phyloP scores from a whole-genome alignment of 1,139 yeast species.

The Taphrina deformans region DNA sequence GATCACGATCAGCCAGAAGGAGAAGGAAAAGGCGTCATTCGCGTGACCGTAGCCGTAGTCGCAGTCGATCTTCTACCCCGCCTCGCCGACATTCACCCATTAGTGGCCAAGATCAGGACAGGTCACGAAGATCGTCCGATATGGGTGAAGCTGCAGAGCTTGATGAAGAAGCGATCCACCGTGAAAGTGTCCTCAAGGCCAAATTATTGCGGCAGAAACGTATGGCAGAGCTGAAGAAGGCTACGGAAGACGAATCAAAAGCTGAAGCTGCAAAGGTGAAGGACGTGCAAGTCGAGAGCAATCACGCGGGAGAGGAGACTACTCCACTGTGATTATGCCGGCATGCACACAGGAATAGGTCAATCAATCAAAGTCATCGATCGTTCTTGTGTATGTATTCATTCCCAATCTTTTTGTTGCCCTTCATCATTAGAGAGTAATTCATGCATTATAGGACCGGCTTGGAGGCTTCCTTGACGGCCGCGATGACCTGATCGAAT shows the following conservation, averaged over 20 bases:
- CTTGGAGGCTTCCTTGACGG: conserved; percentile 26
- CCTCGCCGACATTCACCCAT: not conserved
- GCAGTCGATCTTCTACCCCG: not conserved
- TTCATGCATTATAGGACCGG: conserved; percentile 11
- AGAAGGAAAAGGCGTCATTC: not conserved
- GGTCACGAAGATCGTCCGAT: not conserved
- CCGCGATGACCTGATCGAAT: conserved; percentile 28
- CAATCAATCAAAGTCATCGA: not conserved
- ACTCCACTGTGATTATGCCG: too few relatives aligned
- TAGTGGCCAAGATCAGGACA: too few relatives aligned
- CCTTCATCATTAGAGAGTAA: too few relatives aligned
- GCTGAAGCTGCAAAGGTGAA: too few relatives aligned
- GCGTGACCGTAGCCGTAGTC: not conserved
- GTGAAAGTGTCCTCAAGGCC: conserved; percentile 2
- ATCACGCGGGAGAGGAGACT: too few relatives aligned
- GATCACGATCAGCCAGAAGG: not conserved
- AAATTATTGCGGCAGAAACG: conserved; percentile 5
- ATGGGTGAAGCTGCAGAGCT: not conserved
- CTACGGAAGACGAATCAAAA: not conserved
- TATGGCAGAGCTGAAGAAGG: not conserved
- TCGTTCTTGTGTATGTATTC: not conserved
- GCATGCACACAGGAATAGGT: too few relatives aligned
- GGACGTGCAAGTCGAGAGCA: too few relatives aligned
- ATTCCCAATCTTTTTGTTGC: too few relatives aligned
- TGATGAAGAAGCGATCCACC: not conserved